Evolutionary conservation across 164 flowering plant species (phyloP), one percentile per base, ranked within the genome.

Genomic region (Brasenia schreberi): DNA sequence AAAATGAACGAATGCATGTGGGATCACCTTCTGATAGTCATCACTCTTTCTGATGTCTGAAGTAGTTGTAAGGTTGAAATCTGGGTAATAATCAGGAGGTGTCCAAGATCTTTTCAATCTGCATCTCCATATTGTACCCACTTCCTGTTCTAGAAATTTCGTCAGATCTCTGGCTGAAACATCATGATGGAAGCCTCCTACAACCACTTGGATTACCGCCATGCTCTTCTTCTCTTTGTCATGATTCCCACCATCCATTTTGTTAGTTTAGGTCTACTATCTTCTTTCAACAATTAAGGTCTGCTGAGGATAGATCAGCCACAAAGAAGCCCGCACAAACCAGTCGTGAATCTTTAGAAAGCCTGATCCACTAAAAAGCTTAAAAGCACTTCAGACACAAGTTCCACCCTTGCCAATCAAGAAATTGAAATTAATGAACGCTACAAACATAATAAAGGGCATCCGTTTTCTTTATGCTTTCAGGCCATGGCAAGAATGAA

Each of bases 1-100:
- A 78, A 95, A 95, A 78, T 92, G 97, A 56, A 90, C 88, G 68
- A 92, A 95, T 0, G 99, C 97, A 76, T 95, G 99, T 5, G 97
- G 97, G 66, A 73, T 81, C 42, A 92, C 97, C 74, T 73, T 85
- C 12, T 76, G 76, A 69, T 82, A 86, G 59, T 78, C 78, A 0
- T 71, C 70, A 61, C 42, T 73, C 49, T 60, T 43, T n/a, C 17
- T 61, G 43, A 77, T 67, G 0, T 65, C 62, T 19, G 73, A 64
- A 11, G 53, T 19, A 18, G 77, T 70, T 0, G 56, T 58, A 49
- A 83, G 62, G 12, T 70, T 71, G 67, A 79, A 95, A 64, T 83
- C 64, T 0, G 97, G 99, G 64, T 70, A 80, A 0, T 95, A 83
- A 10, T 83, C 85, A 0, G 78, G 82, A 23, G 96, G 94, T n/a